phyloP scores from a whole-genome alignment of 2,329 filamentous ascomycete genomes.

The Trichoderma afroharzianum region DNA sequence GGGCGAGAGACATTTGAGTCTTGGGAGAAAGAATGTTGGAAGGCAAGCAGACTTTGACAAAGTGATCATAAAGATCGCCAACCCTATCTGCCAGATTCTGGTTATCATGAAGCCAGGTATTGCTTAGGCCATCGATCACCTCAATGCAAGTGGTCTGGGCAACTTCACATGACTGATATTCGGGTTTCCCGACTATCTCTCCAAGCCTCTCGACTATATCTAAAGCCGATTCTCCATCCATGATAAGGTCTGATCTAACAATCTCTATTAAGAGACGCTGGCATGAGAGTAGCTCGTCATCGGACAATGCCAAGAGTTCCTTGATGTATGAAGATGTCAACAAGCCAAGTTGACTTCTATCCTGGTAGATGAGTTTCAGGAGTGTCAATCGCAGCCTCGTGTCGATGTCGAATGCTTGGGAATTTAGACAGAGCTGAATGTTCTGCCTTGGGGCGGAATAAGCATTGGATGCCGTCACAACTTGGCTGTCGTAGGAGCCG shows the following conservation, averaged over 20 bases:
- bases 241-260: slow-evolving; percentile 51
- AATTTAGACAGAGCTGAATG: slow-evolving; percentile 39
- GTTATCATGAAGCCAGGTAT: slow-evolving; percentile 59
- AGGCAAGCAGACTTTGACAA: slow-evolving; percentile 63
- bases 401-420: slow-evolving; percentile 46
- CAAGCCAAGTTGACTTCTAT: slow-evolving; percentile 44
- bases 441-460: slow-evolving; percentile 46
- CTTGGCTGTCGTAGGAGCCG: slow-evolving; percentile 55
- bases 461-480: slow-evolving; percentile 34
- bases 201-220: slow-evolving; percentile 50
- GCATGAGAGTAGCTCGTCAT: slow-evolving; percentile 53
- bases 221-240: slow-evolving; percentile 44
- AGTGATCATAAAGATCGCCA: slow-evolving; percentile 74
- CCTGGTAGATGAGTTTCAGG: slow-evolving; percentile 40
- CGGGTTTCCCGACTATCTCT: slow-evolving; percentile 50
- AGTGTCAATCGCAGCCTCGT: slow-evolving; percentile 45
- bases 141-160: slow-evolving; percentile 65
- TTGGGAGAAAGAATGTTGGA: slow-evolving; percentile 66
- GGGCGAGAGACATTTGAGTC: slow-evolving; percentile 63
- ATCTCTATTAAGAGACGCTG: slow-evolving; percentile 49
- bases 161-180: slow-evolving; percentile 71
- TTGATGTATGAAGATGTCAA: slow-evolving; percentile 51
- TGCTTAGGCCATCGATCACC: slow-evolving; percentile 60
- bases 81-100: slow-evolving; percentile 62
- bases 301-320: slow-evolving; percentile 44